These are phyloP conservation scores for Geotrichum aggregatum DNA, from an alignment of 1,139 yeast species.

Conservation along the genomic window DNA sequence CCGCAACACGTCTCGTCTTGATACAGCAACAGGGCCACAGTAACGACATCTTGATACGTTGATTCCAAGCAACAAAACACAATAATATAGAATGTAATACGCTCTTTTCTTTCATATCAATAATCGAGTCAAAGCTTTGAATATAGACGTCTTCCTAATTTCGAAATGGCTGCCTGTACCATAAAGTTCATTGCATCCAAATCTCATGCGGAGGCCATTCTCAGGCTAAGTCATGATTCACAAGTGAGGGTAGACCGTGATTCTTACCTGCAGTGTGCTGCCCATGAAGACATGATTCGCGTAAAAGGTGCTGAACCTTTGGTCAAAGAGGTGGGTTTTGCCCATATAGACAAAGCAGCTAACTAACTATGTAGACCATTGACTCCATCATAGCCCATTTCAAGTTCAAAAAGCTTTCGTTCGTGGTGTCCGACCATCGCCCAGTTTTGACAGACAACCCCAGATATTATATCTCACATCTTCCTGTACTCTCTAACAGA, in stretches of 20 bases:
- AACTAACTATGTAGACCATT: not conserved
- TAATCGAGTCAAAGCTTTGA: no score
- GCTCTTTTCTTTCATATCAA: no score
- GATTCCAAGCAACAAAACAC: no score
- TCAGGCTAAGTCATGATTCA: not conserved
- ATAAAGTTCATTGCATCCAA: not conserved
- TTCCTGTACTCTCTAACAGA: constrained; percentile 1
- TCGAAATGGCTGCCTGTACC: not conserved
- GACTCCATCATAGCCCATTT: not conserved
- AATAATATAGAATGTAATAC: no score
- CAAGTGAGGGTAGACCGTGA: not conserved
- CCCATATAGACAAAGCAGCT: no score
- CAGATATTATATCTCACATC: not conserved
- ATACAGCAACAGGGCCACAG: not conserved
- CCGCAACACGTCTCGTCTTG: no score
- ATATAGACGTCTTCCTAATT: no score
- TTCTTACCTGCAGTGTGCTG: not conserved
- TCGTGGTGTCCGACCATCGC: not conserved
- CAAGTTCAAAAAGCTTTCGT: not conserved
- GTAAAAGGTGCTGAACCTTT: not conserved
- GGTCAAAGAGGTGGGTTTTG: not conserved
- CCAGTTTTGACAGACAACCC: not conserved
- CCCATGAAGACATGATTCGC: not conserved
- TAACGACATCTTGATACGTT: no score
- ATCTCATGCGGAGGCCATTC: not conserved